phyloP scores from a whole-genome alignment of 75 land plant species.

The Sequoia sempervirens region DNA sequence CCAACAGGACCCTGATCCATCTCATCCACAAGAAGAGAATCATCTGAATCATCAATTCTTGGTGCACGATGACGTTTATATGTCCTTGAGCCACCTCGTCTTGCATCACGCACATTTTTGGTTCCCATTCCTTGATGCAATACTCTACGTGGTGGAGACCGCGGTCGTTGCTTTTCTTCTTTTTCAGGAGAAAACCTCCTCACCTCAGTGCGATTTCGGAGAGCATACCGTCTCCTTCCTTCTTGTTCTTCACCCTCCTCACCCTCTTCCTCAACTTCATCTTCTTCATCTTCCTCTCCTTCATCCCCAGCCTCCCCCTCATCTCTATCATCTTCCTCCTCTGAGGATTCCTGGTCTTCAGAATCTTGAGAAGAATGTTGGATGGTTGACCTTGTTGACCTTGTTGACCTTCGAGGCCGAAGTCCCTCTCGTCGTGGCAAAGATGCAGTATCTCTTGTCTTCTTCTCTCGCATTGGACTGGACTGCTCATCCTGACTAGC shows the following conservation, averaged over 20 bases:
- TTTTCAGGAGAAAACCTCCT: conserved; percentile 70
- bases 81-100: conserved; percentile 62
- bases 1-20: conserved; percentile 74
- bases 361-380: conserved; percentile 50
- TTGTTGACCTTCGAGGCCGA: conserved; percentile 65
- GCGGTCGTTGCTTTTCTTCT: conserved; percentile 67
- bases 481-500: conserved; percentile 56
- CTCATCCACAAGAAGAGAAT: conserved; percentile 98
- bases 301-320: conserved; percentile 47
- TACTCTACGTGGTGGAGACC: conserved; percentile 64
- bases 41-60: conserved; percentile 88
- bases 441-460: conserved; percentile 20
- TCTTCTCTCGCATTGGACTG: conserved; percentile 36
- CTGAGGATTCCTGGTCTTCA: conserved; percentile 43
- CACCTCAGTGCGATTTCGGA: conserved; percentile 82
- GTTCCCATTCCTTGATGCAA: conserved; percentile 71
- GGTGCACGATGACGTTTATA: conserved; percentile 74
- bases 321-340: conserved; percentile 63
- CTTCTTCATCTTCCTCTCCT: conserved; percentile 64
- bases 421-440: conserved; percentile 87
- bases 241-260: conserved; percentile 86
- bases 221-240: conserved; percentile 86
- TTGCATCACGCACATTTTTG: conserved; percentile 65
- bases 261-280: conserved; percentile 81
- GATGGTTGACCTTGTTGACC: conserved; percentile 19